Conservation (phyloP, 768 basidiomycete genomes). For the Boletus reticulatus region DNA sequence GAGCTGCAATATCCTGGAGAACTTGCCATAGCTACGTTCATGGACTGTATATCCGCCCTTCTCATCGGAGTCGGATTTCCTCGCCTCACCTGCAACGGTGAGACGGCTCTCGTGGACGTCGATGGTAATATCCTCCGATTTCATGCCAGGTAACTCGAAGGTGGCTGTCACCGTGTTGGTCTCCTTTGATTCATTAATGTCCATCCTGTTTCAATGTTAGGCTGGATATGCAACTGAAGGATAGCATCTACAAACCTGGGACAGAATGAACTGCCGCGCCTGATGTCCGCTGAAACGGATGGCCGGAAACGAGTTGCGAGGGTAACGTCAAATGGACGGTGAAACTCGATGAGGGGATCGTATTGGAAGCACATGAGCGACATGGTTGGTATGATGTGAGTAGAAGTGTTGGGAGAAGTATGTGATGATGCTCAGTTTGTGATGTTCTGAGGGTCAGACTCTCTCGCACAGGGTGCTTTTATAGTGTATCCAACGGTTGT, state of each 20-base stretch:
- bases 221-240: no score
- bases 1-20: slow-evolving; percentile 44
- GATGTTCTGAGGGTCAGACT: no score
- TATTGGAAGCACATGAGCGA: not conserved
- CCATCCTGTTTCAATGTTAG: slow-evolving; percentile 31
- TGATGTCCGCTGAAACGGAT: not conserved
- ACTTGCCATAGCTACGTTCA: slow-evolving; percentile 45
- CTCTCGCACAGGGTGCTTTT: no score
- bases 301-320: not conserved
- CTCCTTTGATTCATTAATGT: slow-evolving; percentile 44
- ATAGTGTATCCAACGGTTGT: no score
- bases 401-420: no score
- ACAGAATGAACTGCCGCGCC: not conserved
- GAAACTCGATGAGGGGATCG: not conserved
- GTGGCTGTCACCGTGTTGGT: slow-evolving; percentile 46
- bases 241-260: no score
- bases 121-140: slow-evolving; percentile 45
- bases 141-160: slow-evolving; percentile 56
- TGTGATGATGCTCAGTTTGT: no score
- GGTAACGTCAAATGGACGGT: not conserved
- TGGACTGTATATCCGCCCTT: slow-evolving; percentile 39
- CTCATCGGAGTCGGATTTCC: slow-evolving; percentile 28
- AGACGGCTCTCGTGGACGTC: slow-evolving; percentile 47
- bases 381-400: no score
- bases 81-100: no score